Percentiles rank a stretch among this genome's conserved stretches.
These are phyloP conservation scores for Periglandula ipomoeae DNA, from an alignment of 2,329 filamentous ascomycete genomes.

Conservation along the genomic window DNA sequence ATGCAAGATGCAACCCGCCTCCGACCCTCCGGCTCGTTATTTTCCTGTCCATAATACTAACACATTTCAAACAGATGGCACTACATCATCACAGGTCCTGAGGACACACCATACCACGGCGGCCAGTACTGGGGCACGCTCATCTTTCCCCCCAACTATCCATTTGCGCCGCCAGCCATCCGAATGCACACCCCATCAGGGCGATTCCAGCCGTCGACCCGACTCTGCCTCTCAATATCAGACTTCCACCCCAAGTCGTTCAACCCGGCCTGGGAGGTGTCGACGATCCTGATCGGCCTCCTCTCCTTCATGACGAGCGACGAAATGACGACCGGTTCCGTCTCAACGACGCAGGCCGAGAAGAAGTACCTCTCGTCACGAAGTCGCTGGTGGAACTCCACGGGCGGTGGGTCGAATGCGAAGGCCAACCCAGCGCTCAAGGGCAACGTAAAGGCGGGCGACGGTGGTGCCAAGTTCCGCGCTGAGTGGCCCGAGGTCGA, in stretches of 20 bases:
- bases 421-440: slow-evolving; percentile 46
- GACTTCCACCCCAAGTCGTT: slow-evolving; percentile 98
- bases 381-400: slow-evolving; percentile 94
- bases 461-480: slow-evolving; percentile 84
- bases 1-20: slow-evolving; percentile 8
- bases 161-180: slow-evolving; percentile 93
- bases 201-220: slow-evolving; percentile 85
- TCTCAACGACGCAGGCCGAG: slow-evolving; percentile 69
- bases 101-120: slow-evolving; percentile 84
- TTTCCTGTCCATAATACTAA: background rate
- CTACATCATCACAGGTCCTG: slow-evolving; percentile 90
- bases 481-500: slow-evolving; percentile 87
- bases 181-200: slow-evolving; percentile 98
- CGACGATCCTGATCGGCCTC: slow-evolving; percentile 88
- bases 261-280: slow-evolving; percentile 97
- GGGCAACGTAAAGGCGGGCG: slow-evolving; percentile 82
- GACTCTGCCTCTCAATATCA: slow-evolving; percentile 89
- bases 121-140: slow-evolving; percentile 98
- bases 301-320: slow-evolving; percentile 98
- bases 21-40: background rate
- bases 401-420: slow-evolving; percentile 68
- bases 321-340: slow-evolving; percentile 93
- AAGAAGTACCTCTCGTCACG: slow-evolving; percentile 67
- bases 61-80: slow-evolving; percentile 57
- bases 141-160: slow-evolving; percentile 92